Base-by-base conservation (phyloP, 192 early-diverging fungal genomes). In the Lobulomyces angularis region DNA sequence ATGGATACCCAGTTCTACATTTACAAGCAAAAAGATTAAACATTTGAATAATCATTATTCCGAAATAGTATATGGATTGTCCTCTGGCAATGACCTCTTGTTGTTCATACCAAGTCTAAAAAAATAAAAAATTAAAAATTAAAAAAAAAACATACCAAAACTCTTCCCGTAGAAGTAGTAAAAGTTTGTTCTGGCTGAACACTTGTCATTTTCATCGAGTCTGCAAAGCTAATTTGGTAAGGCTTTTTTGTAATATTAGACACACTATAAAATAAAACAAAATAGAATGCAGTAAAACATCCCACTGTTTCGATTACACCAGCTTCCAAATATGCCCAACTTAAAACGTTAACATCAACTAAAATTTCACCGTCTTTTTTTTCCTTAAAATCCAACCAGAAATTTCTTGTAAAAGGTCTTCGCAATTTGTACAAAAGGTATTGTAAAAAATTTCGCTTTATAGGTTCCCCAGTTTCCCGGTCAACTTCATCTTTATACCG, bases 1-100 rank as follows among this genome's bases (percentile, higher is more conserved):
- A 82, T 14, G 88, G 88, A 32, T 86, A 50, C 7, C 67, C 66
- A 43, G 74, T 62, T 14, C 71, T 58, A 41, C 73, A 72, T 71
- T 94, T 97, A 66, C 81, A 84, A 14, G 83, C 82, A 56, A 97
- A 94, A 69, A 90, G 51, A 66, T 97, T 97, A 71, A 89, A 92
- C 44, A 84, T 77, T 54, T 97, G 92, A 62, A 78, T 65, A 54
- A 90, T 78, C 67, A 89, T 65, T 17, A 97, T 57, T 36, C 57
- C 52, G 27, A 82, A 61, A 54, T 82, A 87, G 41, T 64, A 71
- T 19, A 68, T 67, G 4, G 86, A 83, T 46, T 85, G 83, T 8
- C 73, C 89, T 46, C 80, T 64, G 25, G 69, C 73, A 5, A 86
- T 50, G 7, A 78, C 65, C 22, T 70, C 62, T 14, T 65, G 50